Percentiles rank a stretch among this genome's conserved stretches.
Evolutionary conservation across 352 stramenopile genomes (phyloP).

Genomic region (Pythium myriotylum): DNA sequence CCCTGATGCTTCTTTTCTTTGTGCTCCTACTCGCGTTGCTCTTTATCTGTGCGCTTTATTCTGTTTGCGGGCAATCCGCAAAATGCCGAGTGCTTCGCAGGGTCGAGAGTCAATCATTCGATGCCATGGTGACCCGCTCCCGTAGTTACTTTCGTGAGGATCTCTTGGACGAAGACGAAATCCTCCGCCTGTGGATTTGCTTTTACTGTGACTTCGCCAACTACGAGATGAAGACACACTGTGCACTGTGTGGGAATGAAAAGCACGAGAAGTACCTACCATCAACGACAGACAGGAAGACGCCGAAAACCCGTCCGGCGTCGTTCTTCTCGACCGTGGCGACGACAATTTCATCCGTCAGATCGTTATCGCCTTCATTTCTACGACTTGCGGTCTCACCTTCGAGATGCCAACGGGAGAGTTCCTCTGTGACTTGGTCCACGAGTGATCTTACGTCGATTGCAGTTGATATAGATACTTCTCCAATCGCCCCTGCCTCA

Average conservation of each 20-base stretch:
- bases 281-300: conserved; percentile 26
- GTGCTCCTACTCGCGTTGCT: conserved; percentile 35
- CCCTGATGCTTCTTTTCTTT: conserved; percentile 40
- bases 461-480: conserved; percentile 2
- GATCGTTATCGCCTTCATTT: conserved; percentile 23
- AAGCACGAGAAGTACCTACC: conserved; percentile 39
- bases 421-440: neutral
- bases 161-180: conserved; percentile 52
- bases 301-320: conserved; percentile 30
- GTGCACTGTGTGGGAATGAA: conserved; percentile 46
- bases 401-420: neutral
- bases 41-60: conserved; percentile 37
- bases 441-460: neutral
- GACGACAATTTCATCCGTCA: conserved; percentile 34
- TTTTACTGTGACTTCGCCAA: conserved; percentile 62
- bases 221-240: conserved; percentile 58
- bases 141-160: conserved; percentile 49
- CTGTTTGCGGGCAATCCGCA: conserved; percentile 27
- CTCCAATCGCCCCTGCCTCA: neutral
- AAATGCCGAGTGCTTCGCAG: conserved; percentile 29
- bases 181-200: conserved; percentile 54
- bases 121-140: conserved; percentile 28
- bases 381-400: conserved; percentile 9
- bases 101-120: conserved; percentile 28
- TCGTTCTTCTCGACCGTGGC: conserved; percentile 38